Base-by-base conservation (phyloP, 306 rosid species). In the Pyrus pyrifolia region DNA sequence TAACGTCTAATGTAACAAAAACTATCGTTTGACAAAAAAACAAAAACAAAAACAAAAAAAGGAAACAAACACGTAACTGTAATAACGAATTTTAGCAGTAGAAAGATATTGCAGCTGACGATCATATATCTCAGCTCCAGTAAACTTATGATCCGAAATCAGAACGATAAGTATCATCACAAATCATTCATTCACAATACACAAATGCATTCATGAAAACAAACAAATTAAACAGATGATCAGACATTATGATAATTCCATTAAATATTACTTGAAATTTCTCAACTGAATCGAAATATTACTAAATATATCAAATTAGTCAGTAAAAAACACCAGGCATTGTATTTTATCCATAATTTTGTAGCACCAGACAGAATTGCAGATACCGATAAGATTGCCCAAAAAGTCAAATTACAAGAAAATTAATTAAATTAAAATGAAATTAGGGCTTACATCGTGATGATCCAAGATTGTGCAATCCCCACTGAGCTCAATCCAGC, bases 111-210 rank as follows among this genome's bases (percentile, higher is more conserved):
- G 81, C 70, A 38, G 70, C 53, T 65, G 21, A 49, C 40, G 29
- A 13, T 27, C 58, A 27, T 51, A 23, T 6, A 8, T 44, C 85
- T 51, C 79, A 83, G 25, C 81, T 80, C 78, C 89, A 87, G 63
- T 70, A 62, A 49, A 51, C 5, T 72, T 42, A 67, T 53, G 80
- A 79, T 77, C 86, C 73, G 46, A 61, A n/a, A 58, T 22, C 81
- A 21, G 15, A 51, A 72, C 55, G 46, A 77, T 4, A 8, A 68
- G 49, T 13, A 29, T 40, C 23, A 72, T 46, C 55, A 44, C 14
- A 73, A 27, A 22, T 22, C 53, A 72, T 8, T 53, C 19, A 70
- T 71, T 22, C 76, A 46, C 27, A 25, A 46, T 12, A 15, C 66
- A 35, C 31, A 73, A 30, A 45, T 2, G 21, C 8, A 74, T 29